A percentile compares a stretch with the other conserved stretches of the same genome.
phyloP scores from a whole-genome alignment of 352 stramenopile genomes.

The Globisporangium paroecandrum region DNA sequence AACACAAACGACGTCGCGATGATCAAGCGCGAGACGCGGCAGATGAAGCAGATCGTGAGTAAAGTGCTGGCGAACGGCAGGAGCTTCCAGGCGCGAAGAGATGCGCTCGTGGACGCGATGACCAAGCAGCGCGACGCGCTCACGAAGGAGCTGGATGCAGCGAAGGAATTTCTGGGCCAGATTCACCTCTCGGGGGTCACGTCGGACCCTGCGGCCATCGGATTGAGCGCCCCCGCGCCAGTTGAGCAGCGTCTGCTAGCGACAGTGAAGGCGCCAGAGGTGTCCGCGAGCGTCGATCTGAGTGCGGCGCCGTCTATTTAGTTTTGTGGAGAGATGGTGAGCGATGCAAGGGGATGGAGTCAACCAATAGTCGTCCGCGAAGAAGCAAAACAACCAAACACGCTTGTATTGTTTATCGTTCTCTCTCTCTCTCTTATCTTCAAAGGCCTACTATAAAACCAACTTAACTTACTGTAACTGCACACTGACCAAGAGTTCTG shows the following conservation, averaged over 20 bases:
- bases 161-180: constrained; percentile 74
- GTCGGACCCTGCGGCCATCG: constrained; percentile 31
- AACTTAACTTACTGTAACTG: constrained; percentile 1
- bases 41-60: constrained; percentile 55
- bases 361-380: neutral
- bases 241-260: constrained; percentile 65
- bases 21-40: constrained; percentile 56
- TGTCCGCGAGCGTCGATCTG: constrained; percentile 42
- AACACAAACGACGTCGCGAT: constrained; percentile 41
- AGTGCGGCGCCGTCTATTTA: constrained; percentile 51
- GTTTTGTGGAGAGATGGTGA: neutral
- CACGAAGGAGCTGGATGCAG: constrained; percentile 52
- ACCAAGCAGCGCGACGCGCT: constrained; percentile 67
- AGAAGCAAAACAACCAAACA: neutral
- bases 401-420: neutral
- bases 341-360: neutral
- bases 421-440: neutral
- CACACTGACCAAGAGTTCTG: neutral
- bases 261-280: constrained; percentile 48
- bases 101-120: constrained; percentile 63
- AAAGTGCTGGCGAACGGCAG: constrained; percentile 57
- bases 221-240: constrained; percentile 51
- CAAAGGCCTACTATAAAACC: neutral
- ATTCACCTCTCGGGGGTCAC: constrained; percentile 44
- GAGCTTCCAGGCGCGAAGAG: constrained; percentile 46